Base-by-base conservation (phyloP, 2,329 filamentous ascomycete species). In the Apiospora sp. region DNA sequence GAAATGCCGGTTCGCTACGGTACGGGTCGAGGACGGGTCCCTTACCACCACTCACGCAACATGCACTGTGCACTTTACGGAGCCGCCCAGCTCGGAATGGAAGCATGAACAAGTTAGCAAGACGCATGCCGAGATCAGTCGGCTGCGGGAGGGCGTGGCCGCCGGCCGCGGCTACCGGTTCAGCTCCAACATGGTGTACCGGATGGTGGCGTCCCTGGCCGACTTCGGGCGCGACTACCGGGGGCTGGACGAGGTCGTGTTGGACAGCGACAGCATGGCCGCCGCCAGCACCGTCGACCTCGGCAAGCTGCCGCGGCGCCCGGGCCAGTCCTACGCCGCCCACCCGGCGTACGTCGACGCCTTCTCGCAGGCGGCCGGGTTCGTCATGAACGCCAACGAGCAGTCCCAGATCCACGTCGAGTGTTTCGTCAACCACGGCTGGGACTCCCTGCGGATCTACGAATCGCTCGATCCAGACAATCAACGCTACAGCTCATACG, bases 131-230 rank as follows among this genome's bases (percentile, higher is more conserved):
- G 51, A 70, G 24, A 75, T 69, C 24, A 74, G 76, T 44, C 68
- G 37, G 10, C 75, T 78, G 10, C 73, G 74, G 13, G 70, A 75
- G 5, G 75, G 75, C 16, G 74, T 78, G 41, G 68, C 41, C 10
- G 67, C 69, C 1, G 77, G 74, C 4, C 61, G n/a, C 3, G 75
- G 75, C 22, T 72, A 73, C 14, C 74, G 77, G 10, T 79, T 90
- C 74, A 87, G 89, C 74, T 86, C 87, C 19, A 85, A 88, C 24
- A 79, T 80, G 77, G 75, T 73, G 1, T 81, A 81, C 71, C 73
- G 76, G 2, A 67, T 73, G 13, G 77, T 81, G 58, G 71, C 78
- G 1, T 74, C 78, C 3, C 72, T 81, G 13, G 80, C 79, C 4
- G 68, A 71, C 4, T 81, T 80, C 72, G 74, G 80, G 54, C 69